Evolutionary conservation across 768 basidiomycete species (phyloP), one percentile per base, ranked within the genome.

Genomic region (Tricholoma terreum): DNA sequence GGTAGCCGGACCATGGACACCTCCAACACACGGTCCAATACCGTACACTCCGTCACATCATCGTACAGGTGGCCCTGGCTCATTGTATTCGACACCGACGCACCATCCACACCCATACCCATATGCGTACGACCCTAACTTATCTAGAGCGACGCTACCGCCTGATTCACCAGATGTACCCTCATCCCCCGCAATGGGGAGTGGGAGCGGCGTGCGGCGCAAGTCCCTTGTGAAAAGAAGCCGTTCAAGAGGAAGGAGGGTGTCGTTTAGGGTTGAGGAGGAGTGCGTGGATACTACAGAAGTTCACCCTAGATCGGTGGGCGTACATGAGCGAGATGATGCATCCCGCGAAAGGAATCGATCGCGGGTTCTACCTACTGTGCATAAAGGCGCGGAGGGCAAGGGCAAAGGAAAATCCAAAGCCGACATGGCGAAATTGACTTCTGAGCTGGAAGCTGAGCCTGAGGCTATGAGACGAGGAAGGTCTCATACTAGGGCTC

Each of bases 171-270:
- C 83, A 2, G 70, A 77, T 54, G 64, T 54, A 11, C 62, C 61
- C n/a, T 74, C 74, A 3, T 72, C 79, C 24, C 74, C 80, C 50
- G 62, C 56, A 49, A 66, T 70, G 46, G 59, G 65, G 14, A 66
- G 61, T 53, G 46, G 30, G 17, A 67, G 61, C 43, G 67, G 58
- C 27, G 52, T 62, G 24, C 67, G 71, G 40, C 69, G 65, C 54
- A 73, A 72, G 54, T 73, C 77, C 0, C 61, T 77, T 59, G 80
- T 80, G 22, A 68, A 72, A 27, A 74, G 81, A 51, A 84, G 84
- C 67, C 76, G 70, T 50, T 83, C 84, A 17, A 69, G 79, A 30
- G 84, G 81, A 8, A 76, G 85, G 57, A 74, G 74, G 21, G 85
- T 86, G 2, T 84, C 84, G 10, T 87, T 87, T 65, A 73, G 69